These are phyloP conservation scores for Umbelopsis vinacea DNA, from an alignment of 192 early-diverging fungal species.

Conservation along the genomic window DNA sequence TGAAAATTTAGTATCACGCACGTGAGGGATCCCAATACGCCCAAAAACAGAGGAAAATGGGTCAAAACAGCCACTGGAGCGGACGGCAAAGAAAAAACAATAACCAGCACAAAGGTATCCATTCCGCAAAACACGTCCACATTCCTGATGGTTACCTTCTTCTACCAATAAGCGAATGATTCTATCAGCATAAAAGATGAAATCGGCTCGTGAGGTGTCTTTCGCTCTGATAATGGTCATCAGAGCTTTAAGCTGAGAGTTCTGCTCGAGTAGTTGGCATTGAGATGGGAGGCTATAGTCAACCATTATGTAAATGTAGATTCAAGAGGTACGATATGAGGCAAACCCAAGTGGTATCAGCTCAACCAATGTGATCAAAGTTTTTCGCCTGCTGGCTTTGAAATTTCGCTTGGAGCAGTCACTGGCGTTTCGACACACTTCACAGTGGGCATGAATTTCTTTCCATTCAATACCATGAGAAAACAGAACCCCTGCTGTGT, in stretches of 20 bases:
- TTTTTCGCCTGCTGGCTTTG: background rate
- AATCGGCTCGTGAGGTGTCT: constrained; percentile 82
- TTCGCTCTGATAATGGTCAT: constrained; percentile 87
- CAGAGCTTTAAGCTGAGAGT: constrained; percentile 76
- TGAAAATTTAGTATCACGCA: background rate
- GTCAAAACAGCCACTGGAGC: too few relatives aligned
- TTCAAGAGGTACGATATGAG: background rate
- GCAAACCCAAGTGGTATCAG: background rate
- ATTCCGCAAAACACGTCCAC: too few relatives aligned
- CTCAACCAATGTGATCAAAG: background rate
- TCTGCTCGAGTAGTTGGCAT: constrained; percentile 71
- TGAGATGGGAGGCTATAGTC: constrained; percentile 52
- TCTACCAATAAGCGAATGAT: constrained; percentile 90
- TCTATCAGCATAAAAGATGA: constrained; percentile 92
- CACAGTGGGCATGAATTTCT: too few relatives aligned
- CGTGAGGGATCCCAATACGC: background rate
- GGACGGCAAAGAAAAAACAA: too few relatives aligned
- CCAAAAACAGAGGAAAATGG: too few relatives aligned
- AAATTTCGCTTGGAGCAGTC: background rate
- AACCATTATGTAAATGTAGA: constrained; percentile 18
- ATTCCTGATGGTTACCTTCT: constrained; percentile 61
- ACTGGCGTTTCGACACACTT: background rate
- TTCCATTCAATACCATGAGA: too few relatives aligned
- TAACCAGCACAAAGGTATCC: too few relatives aligned
- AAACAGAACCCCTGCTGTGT: too few relatives aligned